Evolutionary conservation across 2,329 filamentous ascomycete species (phyloP), one percentile per base, ranked within the genome.

Genomic region (Talaromyces albobiverticillius): DNA sequence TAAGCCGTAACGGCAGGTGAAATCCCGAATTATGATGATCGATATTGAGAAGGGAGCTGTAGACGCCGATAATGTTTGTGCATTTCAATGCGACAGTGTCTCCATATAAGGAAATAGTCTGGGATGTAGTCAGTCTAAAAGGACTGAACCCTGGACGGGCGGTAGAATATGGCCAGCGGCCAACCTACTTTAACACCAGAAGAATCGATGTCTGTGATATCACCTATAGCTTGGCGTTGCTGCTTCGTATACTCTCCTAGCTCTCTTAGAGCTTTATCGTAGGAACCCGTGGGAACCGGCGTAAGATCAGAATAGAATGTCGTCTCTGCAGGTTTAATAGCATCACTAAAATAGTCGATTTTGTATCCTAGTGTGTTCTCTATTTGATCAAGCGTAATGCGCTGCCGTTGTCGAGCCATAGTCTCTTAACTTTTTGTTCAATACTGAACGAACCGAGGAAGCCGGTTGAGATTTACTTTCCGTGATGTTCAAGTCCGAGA

Each of bases 281-380:
- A 47, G 5, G 20, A 18, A 10, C 5, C n/a, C 13, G 34, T 36
- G 11, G 45, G 16, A 23, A 47, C 45, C 7, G 29, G 9, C 3
- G 31, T 47, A n/a, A 47, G 45, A 36, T 47, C 45, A 6, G 45
- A 34, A 29, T 47, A 47, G 22, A 47, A 47, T 5, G 29, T 20
- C 10, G 26, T 29, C 26, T 29, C 26, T 6, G 5, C 10, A 5
- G 5, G 26, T 6, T 6, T 29, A 10, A 10, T 29, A 29, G 5
- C 26, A 29, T 29, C 26, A 29, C 26, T 29, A 10, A 36, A 47
- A 10, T 20, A 47, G 31, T 36, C 18, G 6, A 47, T 1, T 14
- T 14, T 34, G 10, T 47, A 47, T 10, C 45, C 45, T 7, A 47
- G 20, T 8, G 34, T 34, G 43, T 22, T 22, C 29, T 47, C 45